Base-by-base conservation (phyloP, 1,284 basidiomycete species). In the Fomitopsis pinicola region DNA sequence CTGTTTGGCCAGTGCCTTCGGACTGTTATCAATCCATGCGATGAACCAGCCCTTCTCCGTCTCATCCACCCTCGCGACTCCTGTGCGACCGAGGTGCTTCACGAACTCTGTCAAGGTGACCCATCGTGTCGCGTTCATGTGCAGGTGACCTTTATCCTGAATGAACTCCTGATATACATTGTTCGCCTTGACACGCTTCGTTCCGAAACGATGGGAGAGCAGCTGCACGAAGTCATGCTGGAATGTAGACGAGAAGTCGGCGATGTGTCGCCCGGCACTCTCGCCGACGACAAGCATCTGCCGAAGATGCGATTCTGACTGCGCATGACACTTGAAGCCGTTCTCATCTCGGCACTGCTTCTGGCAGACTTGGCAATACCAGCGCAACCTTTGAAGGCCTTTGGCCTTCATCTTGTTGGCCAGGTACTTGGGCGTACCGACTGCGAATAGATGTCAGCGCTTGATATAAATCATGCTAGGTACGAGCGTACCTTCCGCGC, bases 121-220 rank as follows among this genome's bases (percentile, higher is more conserved):
- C 96, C 97, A 99, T 63, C 94, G 87, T 10, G 97, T 99, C 5
- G 96, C 82, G 76, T 99, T 99, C 97, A 99, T 99, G 79, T 99
- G 97, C 28, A 96, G 80, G 75, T 99, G 97, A 57, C 84, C 76
- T 76, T 97, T 96, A 77, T 98, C 97, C 63, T 93, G 86, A 68
- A 99, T 99, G 77, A 94, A 96, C 75, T 99, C 97, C 76, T 99
- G 96, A 72, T 99, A 99, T 17, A 99, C 97, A 57, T 88, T 89
- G 73, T 99, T 99, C 42, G 95, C 95, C 65, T 88, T 85, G 30
- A 97, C 94, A 55, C 95, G 91, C 73, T 97, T 95, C 1, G 95
- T 98, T 9, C 92, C 92, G 74, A 94, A 96, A 66, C 95, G 93
- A 66, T 94, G 80, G 26, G 92, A 95, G 5, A 99, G 83, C 22